Percentiles rank a stretch among this genome's conserved stretches.
Evolutionary conservation across 495 filamentous ascomycete species (phyloP).

Genomic region (Podospora fimiseda): DNA sequence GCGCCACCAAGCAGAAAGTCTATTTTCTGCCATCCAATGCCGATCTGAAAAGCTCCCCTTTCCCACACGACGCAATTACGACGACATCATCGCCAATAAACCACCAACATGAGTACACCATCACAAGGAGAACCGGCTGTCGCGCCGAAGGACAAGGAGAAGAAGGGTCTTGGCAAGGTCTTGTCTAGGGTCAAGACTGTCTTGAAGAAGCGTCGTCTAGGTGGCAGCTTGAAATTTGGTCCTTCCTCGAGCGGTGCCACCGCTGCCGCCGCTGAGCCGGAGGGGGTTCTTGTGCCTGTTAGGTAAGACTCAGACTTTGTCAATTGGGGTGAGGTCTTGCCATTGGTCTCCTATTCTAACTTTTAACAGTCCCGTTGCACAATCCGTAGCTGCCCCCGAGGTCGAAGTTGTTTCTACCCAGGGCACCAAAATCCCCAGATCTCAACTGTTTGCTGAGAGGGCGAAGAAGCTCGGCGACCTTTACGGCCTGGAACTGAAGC

Average conservation of each 20-base stretch:
- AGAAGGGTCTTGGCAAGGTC: conserved; percentile 56
- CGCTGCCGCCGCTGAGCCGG: conserved; percentile 13
- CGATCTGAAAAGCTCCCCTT: neutral
- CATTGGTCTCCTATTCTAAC: conserved; percentile 11
- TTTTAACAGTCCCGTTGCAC: conserved; percentile 18
- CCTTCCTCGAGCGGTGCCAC: conserved; percentile 16
- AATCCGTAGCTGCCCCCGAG: conserved; percentile 22
- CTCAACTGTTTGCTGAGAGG: conserved; percentile 58
- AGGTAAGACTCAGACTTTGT: conserved; percentile 24
- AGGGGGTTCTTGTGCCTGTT: neutral
- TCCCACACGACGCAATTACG: neutral
- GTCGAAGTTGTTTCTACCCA: conserved; percentile 17
- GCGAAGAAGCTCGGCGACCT: conserved; percentile 66
- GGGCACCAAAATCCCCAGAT: conserved; percentile 35
- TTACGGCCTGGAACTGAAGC: conserved; percentile 64
- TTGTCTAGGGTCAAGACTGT: conserved; percentile 59
- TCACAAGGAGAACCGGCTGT: conserved; percentile 27
- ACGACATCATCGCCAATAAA: neutral
- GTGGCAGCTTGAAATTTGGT: conserved; percentile 8
- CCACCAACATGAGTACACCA: conserved; percentile 39
- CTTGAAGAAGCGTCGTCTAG: conserved; percentile 43
- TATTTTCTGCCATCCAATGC: neutral
- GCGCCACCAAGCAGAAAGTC: neutral
- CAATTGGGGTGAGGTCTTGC: neutral
- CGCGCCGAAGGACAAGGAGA: conserved; percentile 46